Percentiles rank a stretch among this genome's conserved stretches.
Conservation (phyloP, 2,329 filamentous ascomycete species). For the Monosporascus sp. region DNA sequence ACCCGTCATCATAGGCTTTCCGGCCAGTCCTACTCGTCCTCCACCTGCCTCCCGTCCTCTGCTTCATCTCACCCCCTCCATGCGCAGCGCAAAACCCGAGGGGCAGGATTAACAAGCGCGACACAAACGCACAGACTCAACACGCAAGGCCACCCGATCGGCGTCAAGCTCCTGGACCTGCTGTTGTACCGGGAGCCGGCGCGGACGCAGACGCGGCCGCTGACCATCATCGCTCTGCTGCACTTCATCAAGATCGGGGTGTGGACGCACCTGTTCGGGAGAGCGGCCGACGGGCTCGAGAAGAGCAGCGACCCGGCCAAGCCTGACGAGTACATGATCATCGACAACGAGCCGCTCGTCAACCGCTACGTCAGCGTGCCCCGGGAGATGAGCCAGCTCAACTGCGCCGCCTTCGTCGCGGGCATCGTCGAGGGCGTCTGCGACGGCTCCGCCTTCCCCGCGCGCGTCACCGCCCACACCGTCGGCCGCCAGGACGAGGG, state of each 20-base stretch:
- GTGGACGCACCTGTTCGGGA: slow-evolving; percentile 87
- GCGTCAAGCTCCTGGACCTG: slow-evolving; percentile 90
- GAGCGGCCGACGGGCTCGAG: slow-evolving; percentile 88
- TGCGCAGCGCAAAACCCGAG: neutral
- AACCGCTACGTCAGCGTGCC: slow-evolving; percentile 92
- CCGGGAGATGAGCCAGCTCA: slow-evolving; percentile 92
- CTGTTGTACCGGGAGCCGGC: slow-evolving; percentile 77
- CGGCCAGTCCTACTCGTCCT: too few relatives aligned
- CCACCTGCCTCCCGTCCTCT: neutral
- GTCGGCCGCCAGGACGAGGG: slow-evolving; percentile 50
- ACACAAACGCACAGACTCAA: slow-evolving; percentile 63
- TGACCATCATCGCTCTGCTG: slow-evolving; percentile 83
- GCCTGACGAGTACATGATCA: slow-evolving; percentile 97
- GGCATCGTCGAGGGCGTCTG: slow-evolving; percentile 94
- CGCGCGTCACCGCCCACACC: slow-evolving; percentile 84
- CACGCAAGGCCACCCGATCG: slow-evolving; percentile 86
- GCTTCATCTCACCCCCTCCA: neutral
- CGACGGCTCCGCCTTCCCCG: slow-evolving; percentile 85
- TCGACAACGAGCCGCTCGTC: slow-evolving; percentile 94
- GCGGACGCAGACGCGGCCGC: slow-evolving; percentile 69
- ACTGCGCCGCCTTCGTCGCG: slow-evolving; percentile 92
- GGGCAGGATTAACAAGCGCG: neutral
- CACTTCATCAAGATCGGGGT: slow-evolving; percentile 92
- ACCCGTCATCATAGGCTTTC: too few relatives aligned
- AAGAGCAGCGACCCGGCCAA: slow-evolving; percentile 76